Conservation (phyloP, 2,329 filamentous ascomycete genomes). For the Cladosporium sp. region DNA sequence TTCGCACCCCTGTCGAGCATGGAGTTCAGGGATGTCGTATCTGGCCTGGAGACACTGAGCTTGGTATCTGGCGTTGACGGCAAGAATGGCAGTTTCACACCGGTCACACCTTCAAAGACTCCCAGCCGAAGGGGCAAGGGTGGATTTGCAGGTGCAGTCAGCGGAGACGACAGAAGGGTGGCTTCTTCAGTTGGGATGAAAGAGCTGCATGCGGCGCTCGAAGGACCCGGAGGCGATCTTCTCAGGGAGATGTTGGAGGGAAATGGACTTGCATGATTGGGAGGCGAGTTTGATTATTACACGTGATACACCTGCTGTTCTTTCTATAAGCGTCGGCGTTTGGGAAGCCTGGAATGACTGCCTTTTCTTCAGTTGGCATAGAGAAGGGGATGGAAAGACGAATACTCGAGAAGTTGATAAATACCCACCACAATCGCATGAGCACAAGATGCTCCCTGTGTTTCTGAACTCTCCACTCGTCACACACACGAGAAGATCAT, state of each 20-base stretch:
- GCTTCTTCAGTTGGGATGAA: constrained; percentile 32
- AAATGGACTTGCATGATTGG: constrained; percentile 14
- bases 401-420: constrained; percentile 3
- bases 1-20: constrained; percentile 85
- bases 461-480: not conserved
- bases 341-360: not conserved
- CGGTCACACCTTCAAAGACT: constrained; percentile 62
- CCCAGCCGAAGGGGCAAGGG: constrained; percentile 63
- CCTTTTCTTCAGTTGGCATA: not conserved
- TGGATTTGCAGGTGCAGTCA: constrained; percentile 40
- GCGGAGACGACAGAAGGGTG: constrained; percentile 57
- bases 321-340: constrained; percentile 8
- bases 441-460: constrained; percentile 2
- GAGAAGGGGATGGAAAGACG: not conserved
- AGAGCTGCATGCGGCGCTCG: constrained; percentile 30
- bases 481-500: not conserved
- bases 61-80: constrained; percentile 68
- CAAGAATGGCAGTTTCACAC: constrained; percentile 63
- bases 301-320: not conserved
- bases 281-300: not conserved
- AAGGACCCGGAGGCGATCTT: constrained; percentile 33
- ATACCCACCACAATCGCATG: constrained; percentile 9
- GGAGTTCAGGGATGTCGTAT: constrained; percentile 90
- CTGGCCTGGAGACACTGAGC: constrained; percentile 82
- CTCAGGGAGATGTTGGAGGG: constrained; percentile 35